phyloP scores from a whole-genome alignment of 1,284 basidiomycete species.

The Malassezia furfur region DNA sequence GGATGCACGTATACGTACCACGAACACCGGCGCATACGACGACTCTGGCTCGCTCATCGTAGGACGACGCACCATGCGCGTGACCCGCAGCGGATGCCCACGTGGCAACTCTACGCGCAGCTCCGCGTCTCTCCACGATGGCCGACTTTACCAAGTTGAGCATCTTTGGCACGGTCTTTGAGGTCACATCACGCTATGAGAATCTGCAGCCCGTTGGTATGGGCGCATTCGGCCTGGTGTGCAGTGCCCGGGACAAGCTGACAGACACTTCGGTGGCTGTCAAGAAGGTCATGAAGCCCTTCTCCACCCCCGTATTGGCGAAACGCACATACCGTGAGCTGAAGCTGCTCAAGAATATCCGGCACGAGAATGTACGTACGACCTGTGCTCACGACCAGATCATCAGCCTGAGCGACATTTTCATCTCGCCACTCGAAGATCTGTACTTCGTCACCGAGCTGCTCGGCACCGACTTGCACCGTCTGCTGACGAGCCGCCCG shows the following conservation, averaged over 20 bases:
- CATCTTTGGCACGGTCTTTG: conserved; percentile 93
- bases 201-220: conserved; percentile 99
- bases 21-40: conserved; percentile 28
- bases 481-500: conserved; percentile 86
- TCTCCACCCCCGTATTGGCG: conserved; percentile 91
- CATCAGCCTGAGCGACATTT: conserved; percentile 95
- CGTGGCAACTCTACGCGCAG: not conserved
- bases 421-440: conserved; percentile 96
- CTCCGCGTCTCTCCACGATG: conserved; percentile 25
- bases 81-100: not conserved
- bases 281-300: conserved; percentile 99
- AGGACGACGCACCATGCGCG: not conserved
- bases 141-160: conserved; percentile 84
- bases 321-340: conserved; percentile 97
- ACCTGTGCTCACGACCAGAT: conserved; percentile 56
- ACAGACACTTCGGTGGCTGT: conserved; percentile 89
- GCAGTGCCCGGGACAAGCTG: conserved; percentile 94
- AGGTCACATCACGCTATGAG: conserved; percentile 76
- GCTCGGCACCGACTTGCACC: conserved; percentile 92
- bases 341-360: conserved; percentile 95
- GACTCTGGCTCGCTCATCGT: not conserved
- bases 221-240: conserved; percentile 57
- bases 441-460: conserved; percentile 97
- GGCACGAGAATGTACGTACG: conserved; percentile 79
- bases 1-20: conserved; percentile 2